A percentile compares a stretch with the other conserved stretches of the same genome.
Conservation (phyloP, 176 grass and related monocot species). For the Carex kokanica region DNA sequence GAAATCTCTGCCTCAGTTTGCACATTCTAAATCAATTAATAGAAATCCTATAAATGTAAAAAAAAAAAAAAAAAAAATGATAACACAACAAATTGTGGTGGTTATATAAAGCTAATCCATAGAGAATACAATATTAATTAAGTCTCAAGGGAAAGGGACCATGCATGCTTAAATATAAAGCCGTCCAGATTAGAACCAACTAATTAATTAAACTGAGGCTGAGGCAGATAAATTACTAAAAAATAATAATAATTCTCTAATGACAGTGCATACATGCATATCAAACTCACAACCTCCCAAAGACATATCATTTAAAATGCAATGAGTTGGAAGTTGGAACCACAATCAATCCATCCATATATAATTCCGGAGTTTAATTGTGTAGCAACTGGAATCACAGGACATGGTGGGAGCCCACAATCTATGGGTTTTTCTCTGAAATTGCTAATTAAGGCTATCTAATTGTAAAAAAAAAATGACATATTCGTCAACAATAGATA, state of each 20-base stretch:
- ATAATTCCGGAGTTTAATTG: neutral
- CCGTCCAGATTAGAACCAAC: constrained; percentile 5
- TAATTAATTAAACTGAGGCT: neutral
- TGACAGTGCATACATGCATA: constrained; percentile 13
- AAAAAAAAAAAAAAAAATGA: neutral
- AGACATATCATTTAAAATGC: neutral
- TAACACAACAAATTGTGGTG: neutral
- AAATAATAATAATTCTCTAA: neutral
- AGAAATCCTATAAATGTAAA: neutral
- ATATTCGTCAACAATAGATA: too few species aligned
- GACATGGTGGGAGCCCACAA: neutral
- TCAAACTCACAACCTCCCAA: neutral
- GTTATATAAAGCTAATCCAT: neutral
- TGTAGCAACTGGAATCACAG: constrained; percentile 2
- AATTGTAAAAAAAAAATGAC: too few species aligned
- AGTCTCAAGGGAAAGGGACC: neutral
- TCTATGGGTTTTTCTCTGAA: neutral
- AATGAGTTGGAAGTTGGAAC: constrained; percentile 9
- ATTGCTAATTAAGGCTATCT: neutral
- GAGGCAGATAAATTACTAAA: neutral
- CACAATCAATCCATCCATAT: neutral
- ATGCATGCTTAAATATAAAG: neutral
- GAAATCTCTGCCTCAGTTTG: neutral
- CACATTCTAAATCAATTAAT: neutral
- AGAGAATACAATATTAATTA: neutral